phyloP scores from a whole-genome alignment of 805 yeast species.

The Saturnispora besseyi region DNA sequence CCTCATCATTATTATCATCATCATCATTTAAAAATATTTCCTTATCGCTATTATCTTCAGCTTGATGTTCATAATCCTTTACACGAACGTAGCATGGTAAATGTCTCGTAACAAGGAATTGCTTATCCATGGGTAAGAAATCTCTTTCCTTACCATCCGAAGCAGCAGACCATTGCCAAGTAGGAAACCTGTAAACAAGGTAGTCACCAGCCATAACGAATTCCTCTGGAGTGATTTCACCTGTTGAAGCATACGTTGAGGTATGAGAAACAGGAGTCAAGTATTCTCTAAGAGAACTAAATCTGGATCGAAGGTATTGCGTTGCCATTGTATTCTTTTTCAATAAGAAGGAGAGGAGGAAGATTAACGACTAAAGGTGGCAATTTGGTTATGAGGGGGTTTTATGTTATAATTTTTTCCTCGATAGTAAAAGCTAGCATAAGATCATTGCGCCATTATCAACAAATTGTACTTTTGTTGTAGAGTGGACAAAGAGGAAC shows the following conservation, averaged over 20 bases:
- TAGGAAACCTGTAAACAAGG: constrained; percentile 83
- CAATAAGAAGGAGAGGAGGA: neutral
- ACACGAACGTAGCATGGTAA: constrained; percentile 84
- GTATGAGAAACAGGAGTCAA: constrained; percentile 81
- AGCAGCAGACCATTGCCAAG: constrained; percentile 86
- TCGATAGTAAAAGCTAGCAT: neutral
- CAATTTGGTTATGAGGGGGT: neutral
- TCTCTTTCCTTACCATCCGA: constrained; percentile 46
- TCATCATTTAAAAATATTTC: constrained; percentile 4
- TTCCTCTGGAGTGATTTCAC: constrained; percentile 93
- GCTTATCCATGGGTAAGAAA: constrained; percentile 81
- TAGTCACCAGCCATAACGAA: constrained; percentile 93
- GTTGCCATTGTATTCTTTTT: constrained; percentile 18
- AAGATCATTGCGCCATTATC: neutral
- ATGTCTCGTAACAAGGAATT: constrained; percentile 76
- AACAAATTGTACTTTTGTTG: neutral
- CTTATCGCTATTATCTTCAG: constrained; percentile 25
- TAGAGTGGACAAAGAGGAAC: neutral
- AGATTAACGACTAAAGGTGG: neutral
- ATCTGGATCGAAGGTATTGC: constrained; percentile 51
- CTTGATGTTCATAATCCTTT: constrained; percentile 32
- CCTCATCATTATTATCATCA: constrained; percentile 2
- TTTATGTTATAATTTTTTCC: neutral
- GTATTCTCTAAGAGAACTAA: constrained; percentile 83
- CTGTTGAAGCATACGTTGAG: constrained; percentile 80